phyloP scores from a whole-genome alignment of 1,284 basidiomycete genomes.

The Tilletia horrida region DNA sequence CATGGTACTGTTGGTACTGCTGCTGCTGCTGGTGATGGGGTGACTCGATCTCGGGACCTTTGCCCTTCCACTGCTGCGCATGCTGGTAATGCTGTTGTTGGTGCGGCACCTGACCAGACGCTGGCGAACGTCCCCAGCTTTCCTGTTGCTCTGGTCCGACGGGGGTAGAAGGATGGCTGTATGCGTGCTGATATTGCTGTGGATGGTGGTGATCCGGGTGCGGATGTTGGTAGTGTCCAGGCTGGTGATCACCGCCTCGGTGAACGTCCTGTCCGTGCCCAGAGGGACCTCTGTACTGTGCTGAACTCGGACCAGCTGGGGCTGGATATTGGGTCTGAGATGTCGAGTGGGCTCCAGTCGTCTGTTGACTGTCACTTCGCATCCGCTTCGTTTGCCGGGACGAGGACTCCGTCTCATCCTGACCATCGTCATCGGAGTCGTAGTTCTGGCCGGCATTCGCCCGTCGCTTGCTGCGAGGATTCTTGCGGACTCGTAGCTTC shows the following conservation, averaged over 20 bases:
- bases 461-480: conserved; percentile 35
- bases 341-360: background rate
- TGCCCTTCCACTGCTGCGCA: background rate
- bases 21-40: conserved; percentile 13
- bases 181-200: background rate
- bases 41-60: background rate
- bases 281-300: no score
- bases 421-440: conserved; percentile 15
- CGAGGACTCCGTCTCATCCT: background rate
- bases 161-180: background rate
- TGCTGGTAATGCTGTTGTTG: conserved; percentile 11
- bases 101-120: background rate
- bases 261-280: no score
- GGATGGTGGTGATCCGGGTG: background rate
- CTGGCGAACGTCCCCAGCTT: background rate
- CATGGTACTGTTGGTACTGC: conserved; percentile 5
- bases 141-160: background rate
- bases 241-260: background rate
- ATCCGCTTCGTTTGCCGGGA: conserved; percentile 11
- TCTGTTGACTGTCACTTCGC: conserved; percentile 11
- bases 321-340: background rate
- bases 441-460: background rate
- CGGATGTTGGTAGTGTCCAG: background rate
- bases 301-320: background rate
- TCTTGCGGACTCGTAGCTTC: conserved; percentile 51